Conservation (phyloP, 768 basidiomycete species). For the Trametes meyenii region DNA sequence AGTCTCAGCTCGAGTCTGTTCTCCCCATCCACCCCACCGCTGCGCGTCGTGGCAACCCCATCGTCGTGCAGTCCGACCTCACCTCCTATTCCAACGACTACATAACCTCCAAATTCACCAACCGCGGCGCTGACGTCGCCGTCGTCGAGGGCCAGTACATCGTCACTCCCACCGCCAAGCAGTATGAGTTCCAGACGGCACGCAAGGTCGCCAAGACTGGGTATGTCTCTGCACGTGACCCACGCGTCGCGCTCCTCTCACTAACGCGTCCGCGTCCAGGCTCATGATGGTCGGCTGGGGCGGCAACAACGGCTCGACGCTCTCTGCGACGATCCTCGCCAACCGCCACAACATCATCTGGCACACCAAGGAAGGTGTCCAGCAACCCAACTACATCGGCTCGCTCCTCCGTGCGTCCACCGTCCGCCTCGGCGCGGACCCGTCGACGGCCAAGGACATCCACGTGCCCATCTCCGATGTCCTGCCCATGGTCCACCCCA, state of each 20-base stretch:
- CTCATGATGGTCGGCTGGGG: constrained; percentile 97
- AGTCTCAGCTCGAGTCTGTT: constrained; percentile 68
- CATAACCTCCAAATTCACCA: constrained; percentile 81
- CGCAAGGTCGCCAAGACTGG: constrained; percentile 89
- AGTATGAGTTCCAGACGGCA: constrained; percentile 90
- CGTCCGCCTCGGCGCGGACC: constrained; percentile 85
- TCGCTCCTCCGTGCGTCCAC: constrained; percentile 96
- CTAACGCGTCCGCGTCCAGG: constrained; percentile 44
- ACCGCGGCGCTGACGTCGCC: constrained; percentile 75
- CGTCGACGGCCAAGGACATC: constrained; percentile 81
- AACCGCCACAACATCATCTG: constrained; percentile 94
- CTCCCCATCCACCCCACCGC: constrained; percentile 84
- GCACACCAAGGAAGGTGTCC: constrained; percentile 90
- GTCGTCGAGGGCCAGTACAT: constrained; percentile 74
- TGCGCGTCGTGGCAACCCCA: constrained; percentile 70
- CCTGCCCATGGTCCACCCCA: constrained; percentile 97
- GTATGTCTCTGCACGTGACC: constrained; percentile 46
- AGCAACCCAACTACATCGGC: constrained; percentile 97
- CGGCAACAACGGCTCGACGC: constrained; percentile 96
- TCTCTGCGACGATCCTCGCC: constrained; percentile 93
- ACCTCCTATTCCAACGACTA: constrained; percentile 79
- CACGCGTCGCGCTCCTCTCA: not conserved
- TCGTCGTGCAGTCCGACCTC: constrained; percentile 82
- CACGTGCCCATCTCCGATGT: constrained; percentile 91
- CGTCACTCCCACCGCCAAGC: constrained; percentile 77